Evolutionary conservation across 2,329 filamentous ascomycete genomes (phyloP).

Genomic region (Zymoseptoria brevis): DNA sequence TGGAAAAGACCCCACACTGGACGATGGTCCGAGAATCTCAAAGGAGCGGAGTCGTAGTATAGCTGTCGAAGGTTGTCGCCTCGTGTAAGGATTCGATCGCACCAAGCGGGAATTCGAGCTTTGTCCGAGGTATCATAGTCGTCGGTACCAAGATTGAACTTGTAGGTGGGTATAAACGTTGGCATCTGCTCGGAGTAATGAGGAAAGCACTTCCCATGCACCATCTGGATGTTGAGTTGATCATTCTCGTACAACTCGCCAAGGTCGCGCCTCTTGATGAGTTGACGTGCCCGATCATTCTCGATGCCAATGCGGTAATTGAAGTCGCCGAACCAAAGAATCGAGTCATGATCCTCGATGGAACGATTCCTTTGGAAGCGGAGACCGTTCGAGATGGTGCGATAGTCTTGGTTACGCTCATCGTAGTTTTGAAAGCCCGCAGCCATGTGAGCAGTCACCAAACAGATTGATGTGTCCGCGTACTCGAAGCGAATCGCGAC

Average conservation of each 20-base stretch:
- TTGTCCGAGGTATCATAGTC: constrained; percentile 94
- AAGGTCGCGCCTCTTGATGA: constrained; percentile 66
- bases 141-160: constrained; percentile 83
- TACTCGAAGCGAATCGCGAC: constrained; percentile 95
- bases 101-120: constrained; percentile 91
- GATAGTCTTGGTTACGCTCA: constrained; percentile 87
- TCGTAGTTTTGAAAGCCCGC: constrained; percentile 96
- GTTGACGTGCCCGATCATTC: constrained; percentile 65
- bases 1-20: constrained; percentile 88
- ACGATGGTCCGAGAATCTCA: constrained; percentile 91
- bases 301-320: constrained; percentile 90
- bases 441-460: constrained; percentile 92
- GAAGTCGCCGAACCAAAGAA: constrained; percentile 96
- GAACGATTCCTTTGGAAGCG: constrained; percentile 83
- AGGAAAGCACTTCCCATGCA: constrained; percentile 78
- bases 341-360: constrained; percentile 84
- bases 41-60: constrained; percentile 71
- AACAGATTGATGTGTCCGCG: constrained; percentile 84
- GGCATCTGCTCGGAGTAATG: constrained; percentile 89
- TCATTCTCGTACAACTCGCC: constrained; percentile 83
- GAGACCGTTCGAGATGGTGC: constrained; percentile 77
- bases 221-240: constrained; percentile 94
- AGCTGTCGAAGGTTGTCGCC: constrained; percentile 75
- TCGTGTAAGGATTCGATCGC: constrained; percentile 83
- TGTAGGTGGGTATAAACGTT: constrained; percentile 87